These are phyloP conservation scores for Triticum timopheevii DNA, from an alignment of 176 grass and related monocot species.

Conservation along the genomic window DNA sequence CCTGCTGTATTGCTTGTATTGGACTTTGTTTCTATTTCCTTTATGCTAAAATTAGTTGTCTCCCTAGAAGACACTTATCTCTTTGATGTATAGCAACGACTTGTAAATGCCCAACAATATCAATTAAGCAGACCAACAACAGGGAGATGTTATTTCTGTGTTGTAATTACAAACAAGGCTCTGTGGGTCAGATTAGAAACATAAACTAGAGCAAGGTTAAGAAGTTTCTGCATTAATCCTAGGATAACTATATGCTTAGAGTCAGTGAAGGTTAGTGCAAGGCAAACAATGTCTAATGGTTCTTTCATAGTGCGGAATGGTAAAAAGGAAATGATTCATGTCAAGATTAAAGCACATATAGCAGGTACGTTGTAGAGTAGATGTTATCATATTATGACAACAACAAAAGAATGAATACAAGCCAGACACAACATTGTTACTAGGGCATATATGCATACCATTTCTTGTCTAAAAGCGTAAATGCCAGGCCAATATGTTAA, in stretches of 20 bases:
- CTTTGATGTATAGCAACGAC: neutral
- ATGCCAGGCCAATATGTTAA: neutral
- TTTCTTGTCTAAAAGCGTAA: neutral
- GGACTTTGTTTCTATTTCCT: neutral
- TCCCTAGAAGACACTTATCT: neutral
- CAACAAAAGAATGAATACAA: neutral
- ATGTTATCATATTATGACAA: neutral
- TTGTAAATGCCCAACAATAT: slow-evolving; percentile 2
- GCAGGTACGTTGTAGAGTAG: neutral
- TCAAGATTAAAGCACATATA: neutral
- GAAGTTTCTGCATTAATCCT: neutral
- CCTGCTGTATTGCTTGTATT: neutral
- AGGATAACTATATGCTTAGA: neutral
- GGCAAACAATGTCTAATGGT: neutral
- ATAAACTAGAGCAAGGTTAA: slow-evolving; percentile 10
- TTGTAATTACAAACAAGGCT: neutral
- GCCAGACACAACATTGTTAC: neutral
- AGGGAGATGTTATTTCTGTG: neutral
- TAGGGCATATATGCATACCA: neutral
- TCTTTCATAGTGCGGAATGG: neutral
- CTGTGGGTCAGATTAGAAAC: neutral
- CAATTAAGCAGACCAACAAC: neutral
- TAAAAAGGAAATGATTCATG: neutral
- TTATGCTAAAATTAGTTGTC: neutral
- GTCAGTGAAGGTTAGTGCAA: neutral